Percentiles rank a stretch among this genome's conserved stretches.
Evolutionary conservation across 306 rosid genomes (phyloP).

Genomic region (Lagenaria siceraria): DNA sequence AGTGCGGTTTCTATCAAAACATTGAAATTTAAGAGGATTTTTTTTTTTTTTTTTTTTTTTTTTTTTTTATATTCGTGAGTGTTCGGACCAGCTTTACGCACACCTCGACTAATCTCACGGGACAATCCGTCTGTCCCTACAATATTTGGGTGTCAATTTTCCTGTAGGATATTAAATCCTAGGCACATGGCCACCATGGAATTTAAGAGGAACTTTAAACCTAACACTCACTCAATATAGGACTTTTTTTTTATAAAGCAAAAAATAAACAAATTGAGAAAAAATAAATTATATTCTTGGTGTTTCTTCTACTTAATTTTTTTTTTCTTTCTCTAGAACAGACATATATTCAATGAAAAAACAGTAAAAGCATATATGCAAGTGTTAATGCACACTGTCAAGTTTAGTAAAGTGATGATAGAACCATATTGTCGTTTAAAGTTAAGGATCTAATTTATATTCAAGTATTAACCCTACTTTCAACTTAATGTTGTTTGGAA

Average conservation of each 20-base stretch:
- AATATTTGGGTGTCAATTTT: no score
- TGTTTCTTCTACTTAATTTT: neutral
- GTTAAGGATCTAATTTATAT: neutral
- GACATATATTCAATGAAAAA: neutral
- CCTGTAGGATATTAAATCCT: no score
- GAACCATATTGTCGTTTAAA: neutral
- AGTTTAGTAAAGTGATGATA: neutral
- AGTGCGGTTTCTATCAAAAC: neutral
- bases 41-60: no score
- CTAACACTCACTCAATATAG: neutral
- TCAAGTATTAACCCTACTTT: neutral
- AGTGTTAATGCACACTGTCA: neutral
- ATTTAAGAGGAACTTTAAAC: neutral
- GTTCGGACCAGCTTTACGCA: no score
- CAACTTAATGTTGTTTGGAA: neutral
- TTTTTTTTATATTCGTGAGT: no score
- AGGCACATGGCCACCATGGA: no score
- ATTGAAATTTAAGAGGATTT: neutral
- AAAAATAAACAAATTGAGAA: neutral
- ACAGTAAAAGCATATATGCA: neutral
- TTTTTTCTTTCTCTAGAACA: neutral
- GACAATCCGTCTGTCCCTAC: no score
- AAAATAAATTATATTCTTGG: neutral
- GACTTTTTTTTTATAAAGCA: no score
- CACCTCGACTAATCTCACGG: no score